phyloP scores from a whole-genome alignment of 805 yeast genomes.

The Torulaspora quercuum region DNA sequence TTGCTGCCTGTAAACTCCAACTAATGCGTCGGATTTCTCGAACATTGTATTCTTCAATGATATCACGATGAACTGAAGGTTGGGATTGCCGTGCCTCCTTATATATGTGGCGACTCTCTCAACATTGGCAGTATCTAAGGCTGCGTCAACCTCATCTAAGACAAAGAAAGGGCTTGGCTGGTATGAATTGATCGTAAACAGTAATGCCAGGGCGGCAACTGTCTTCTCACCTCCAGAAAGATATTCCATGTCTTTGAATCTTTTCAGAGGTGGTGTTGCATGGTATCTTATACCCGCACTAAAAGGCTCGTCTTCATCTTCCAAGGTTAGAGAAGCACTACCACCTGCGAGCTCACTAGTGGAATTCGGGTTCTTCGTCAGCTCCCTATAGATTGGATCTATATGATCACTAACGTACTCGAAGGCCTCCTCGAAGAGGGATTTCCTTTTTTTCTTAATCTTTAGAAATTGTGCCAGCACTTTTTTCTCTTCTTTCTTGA shows the following conservation, averaged over 20 bases:
- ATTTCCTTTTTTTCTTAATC: constrained; percentile 57
- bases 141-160: constrained; percentile 97
- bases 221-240: constrained; percentile 97
- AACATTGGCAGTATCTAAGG: constrained; percentile 87
- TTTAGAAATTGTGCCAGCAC: constrained; percentile 54
- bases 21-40: constrained; percentile 84
- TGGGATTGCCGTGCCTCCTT: constrained; percentile 65
- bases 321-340: constrained; percentile 82
- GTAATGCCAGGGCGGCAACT: constrained; percentile 88
- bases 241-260: constrained; percentile 88
- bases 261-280: constrained; percentile 94
- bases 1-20: constrained; percentile 88
- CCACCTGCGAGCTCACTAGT: constrained; percentile 79
- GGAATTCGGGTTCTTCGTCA: constrained; percentile 57
- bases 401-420: constrained; percentile 70
- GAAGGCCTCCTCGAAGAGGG: constrained; percentile 66
- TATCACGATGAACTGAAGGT: constrained; percentile 88
- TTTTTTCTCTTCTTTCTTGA: constrained; percentile 58
- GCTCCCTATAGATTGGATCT: constrained; percentile 76
- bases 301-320: constrained; percentile 88
- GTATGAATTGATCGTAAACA: constrained; percentile 86
- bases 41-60: constrained; percentile 83
- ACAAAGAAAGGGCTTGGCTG: constrained; percentile 96
- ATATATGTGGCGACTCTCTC: constrained; percentile 84
- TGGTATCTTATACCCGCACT: constrained; percentile 79